Evolutionary conservation across 179 eudicot species (phyloP).

Genomic region (Drosera spatulata): DNA sequence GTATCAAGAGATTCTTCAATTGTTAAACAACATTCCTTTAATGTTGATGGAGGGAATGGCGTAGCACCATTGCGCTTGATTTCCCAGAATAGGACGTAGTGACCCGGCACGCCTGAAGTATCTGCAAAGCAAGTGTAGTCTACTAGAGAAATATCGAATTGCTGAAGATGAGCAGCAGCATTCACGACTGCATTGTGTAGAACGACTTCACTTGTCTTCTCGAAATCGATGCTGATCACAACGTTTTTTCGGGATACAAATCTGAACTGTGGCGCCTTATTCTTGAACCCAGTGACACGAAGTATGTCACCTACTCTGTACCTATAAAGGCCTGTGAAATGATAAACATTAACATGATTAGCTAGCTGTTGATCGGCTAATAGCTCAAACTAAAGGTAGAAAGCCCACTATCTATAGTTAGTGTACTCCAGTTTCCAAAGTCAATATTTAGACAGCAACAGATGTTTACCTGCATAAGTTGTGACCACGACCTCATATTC

Average conservation of each 20-base stretch:
- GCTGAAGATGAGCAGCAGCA: slow-evolving; percentile 17
- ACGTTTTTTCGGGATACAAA: slow-evolving; percentile 28
- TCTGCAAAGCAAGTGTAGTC: slow-evolving; percentile 37
- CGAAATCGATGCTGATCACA: slow-evolving; percentile 27
- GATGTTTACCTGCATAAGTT: slow-evolving; percentile 47
- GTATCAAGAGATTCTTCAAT: slow-evolving; percentile 12
- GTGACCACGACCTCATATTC: too few relatives aligned
- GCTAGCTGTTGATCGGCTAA: too few relatives aligned
- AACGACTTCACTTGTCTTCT: slow-evolving; percentile 33
- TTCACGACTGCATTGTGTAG: slow-evolving; percentile 24
- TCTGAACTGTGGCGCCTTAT: too few relatives aligned
- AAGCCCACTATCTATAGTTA: too few relatives aligned
- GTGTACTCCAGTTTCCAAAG: too few relatives aligned
- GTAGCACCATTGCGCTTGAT: slow-evolving; percentile 3
- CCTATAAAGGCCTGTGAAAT: slow-evolving; percentile 24
- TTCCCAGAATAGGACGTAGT: slow-evolving; percentile 29
- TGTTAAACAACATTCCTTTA: slow-evolving; percentile 11
- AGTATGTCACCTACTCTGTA: slow-evolving; percentile 36
- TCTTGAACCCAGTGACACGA: slow-evolving; percentile 28
- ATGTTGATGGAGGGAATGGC: slow-evolving; percentile 6
- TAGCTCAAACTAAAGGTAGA: too few relatives aligned
- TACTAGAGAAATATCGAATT: slow-evolving; percentile 11
- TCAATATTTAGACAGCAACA: too few relatives aligned
- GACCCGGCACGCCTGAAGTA: too few relatives aligned
- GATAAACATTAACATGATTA: too few relatives aligned